A percentile compares a stretch with the other conserved stretches of the same genome.
phyloP scores from a whole-genome alignment of 1,284 basidiomycete species.

The Sporisorium iseilematis-ciliati region DNA sequence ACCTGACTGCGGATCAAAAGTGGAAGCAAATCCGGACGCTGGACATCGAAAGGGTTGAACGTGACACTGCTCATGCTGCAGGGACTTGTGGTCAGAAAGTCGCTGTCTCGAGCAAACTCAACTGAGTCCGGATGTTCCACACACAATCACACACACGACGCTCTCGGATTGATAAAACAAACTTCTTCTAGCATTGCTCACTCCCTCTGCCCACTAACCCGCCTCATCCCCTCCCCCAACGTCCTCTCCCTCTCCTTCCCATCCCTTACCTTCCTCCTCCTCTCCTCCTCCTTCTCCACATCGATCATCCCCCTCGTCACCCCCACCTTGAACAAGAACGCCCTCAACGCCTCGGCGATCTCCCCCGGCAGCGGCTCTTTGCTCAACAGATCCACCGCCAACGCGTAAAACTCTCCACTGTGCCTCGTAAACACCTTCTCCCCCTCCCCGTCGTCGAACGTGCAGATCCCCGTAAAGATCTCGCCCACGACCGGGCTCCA shows the following conservation, averaged over 20 bases:
- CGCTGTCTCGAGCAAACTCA: too few species aligned
- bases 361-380: slow-evolving; percentile 54
- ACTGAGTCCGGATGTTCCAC: background rate
- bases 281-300: slow-evolving; percentile 32
- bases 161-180: background rate
- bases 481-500: slow-evolving; percentile 98
- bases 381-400: slow-evolving; percentile 64
- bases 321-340: slow-evolving; percentile 58
- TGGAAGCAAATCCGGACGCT: too few species aligned
- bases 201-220: slow-evolving; percentile 12
- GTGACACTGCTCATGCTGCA: too few species aligned
- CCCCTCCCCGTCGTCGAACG: slow-evolving; percentile 79
- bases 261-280: slow-evolving; percentile 30
- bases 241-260: slow-evolving; percentile 42
- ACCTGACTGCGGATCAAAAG: too few species aligned
- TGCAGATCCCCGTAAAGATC: slow-evolving; percentile 88
- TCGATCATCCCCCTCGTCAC: slow-evolving; percentile 53
- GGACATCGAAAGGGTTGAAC: too few species aligned
- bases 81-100: too few species aligned
- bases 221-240: slow-evolving; percentile 39
- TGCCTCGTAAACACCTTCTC: slow-evolving; percentile 47
- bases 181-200: background rate
- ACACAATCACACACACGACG: background rate
- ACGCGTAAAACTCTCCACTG: slow-evolving; percentile 61
- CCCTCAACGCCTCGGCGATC: slow-evolving; percentile 44